Evolutionary conservation across 169 alveolate species (phyloP).

Genomic region (Cryptosporidium andersoni): DNA sequence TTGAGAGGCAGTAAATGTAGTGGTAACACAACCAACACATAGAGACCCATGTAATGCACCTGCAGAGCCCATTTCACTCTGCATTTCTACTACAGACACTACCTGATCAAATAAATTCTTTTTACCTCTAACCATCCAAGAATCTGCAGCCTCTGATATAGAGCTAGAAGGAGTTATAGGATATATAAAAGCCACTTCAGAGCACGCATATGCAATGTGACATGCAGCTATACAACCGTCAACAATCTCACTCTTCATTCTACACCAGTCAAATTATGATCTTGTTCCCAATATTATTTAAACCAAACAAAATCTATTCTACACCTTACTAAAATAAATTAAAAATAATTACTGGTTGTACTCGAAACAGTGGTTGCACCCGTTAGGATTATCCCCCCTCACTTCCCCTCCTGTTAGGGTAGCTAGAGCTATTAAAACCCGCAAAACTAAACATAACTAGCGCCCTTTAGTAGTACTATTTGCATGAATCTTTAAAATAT

Average conservation of each 20-base stretch:
- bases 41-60: conserved; percentile 79
- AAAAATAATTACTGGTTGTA: no score
- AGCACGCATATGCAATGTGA: conserved; percentile 76
- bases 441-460: no score
- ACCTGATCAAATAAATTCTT: conserved; percentile 75
- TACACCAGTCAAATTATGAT: neutral
- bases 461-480: no score
- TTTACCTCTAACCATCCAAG: conserved; percentile 75
- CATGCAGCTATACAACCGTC: conserved; percentile 76
- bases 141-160: conserved; percentile 76
- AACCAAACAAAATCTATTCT: no score
- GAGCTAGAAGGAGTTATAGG: conserved; percentile 79
- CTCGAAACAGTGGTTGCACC: no score
- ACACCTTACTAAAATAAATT: no score
- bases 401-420: no score
- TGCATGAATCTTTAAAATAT: no score
- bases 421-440: no score
- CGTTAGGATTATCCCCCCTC: no score
- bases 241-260: conserved; percentile 32
- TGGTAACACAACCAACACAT: conserved; percentile 74
- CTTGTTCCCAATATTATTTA: no score
- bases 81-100: conserved; percentile 77
- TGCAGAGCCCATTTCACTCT: conserved; percentile 79
- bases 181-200: conserved; percentile 76
- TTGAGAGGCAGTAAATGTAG: conserved; percentile 77